phyloP scores from a whole-genome alignment of 768 basidiomycete species.

The Gymnopilus junonius region DNA sequence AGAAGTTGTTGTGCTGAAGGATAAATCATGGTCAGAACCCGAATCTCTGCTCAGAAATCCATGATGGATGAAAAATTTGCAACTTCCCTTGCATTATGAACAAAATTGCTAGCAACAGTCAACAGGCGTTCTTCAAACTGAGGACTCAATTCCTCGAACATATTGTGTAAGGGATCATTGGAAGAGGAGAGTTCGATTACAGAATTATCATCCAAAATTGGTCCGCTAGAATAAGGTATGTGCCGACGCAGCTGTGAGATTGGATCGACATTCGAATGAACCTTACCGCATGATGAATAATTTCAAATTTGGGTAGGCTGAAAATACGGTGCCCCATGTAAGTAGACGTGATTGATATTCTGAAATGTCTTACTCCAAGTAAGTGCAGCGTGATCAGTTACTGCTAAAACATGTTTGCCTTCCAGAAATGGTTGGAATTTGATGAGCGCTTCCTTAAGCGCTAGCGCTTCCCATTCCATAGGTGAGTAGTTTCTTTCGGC shows the following conservation, averaged over 20 bases:
- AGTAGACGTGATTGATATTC: neutral
- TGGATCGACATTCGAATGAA: neutral
- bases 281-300: neutral
- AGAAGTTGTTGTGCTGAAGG: neutral
- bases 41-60: neutral
- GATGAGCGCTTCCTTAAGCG: neutral
- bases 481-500: constrained; percentile 2
- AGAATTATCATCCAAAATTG: constrained; percentile 5
- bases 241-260: neutral
- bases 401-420: too few species aligned
- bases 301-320: neutral
- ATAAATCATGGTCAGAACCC: neutral
- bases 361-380: neutral
- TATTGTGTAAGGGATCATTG: constrained; percentile 26
- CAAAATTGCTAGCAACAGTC: constrained; percentile 15
- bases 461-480: constrained; percentile 7
- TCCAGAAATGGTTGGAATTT: too few species aligned
- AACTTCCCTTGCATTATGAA: too few species aligned
- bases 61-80: neutral
- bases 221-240: constrained; percentile 12
- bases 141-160: constrained; percentile 29
- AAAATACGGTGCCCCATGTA: constrained; percentile 1
- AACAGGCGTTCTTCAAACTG: constrained; percentile 30
- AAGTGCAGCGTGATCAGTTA: too few species aligned
- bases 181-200: neutral